These are phyloP conservation scores for Salix caprea DNA, from an alignment of 345 rosid species.

Conservation along the genomic window DNA sequence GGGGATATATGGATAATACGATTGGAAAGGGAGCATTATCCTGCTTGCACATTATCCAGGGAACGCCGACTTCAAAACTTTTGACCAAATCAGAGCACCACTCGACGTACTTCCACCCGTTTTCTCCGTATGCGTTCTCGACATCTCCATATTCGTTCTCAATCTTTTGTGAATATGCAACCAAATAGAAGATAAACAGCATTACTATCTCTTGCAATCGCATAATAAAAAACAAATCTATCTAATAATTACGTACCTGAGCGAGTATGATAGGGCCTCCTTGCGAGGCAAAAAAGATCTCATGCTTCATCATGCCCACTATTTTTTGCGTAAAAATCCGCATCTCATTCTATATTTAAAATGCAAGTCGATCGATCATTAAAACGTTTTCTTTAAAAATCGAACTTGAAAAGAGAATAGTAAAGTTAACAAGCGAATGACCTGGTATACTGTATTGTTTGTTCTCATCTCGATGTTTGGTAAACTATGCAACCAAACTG, in stretches of 20 bases:
- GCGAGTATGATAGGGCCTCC: conserved; percentile 28
- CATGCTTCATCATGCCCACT: conserved; percentile 15
- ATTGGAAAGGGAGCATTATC: conserved; percentile 33
- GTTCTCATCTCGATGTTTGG: conserved; percentile 19
- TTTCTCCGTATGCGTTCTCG: not conserved
- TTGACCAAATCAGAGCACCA: conserved; percentile 40
- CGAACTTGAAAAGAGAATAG: too few relatives aligned
- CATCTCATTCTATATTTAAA: conserved; percentile 20
- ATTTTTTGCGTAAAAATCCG: conserved; percentile 5
- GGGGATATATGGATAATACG: not conserved
- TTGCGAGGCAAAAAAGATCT: conserved; percentile 18
- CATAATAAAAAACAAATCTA: not conserved
- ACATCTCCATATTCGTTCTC: conserved; percentile 26
- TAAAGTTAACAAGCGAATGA: not conserved
- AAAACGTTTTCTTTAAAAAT: too few relatives aligned
- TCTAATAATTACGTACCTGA: conserved; percentile 8
- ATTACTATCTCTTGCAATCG: too few relatives aligned
- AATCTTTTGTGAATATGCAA: not conserved
- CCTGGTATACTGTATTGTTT: conserved; percentile 12
- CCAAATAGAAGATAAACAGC: too few relatives aligned
- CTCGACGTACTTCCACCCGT: conserved; percentile 4
- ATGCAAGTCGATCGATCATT: too few relatives aligned
- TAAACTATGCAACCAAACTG: conserved; percentile 15
- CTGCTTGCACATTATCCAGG: conserved; percentile 65
- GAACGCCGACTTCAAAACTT: conserved; percentile 39